Percentiles rank a stretch among this genome's conserved stretches.
phyloP scores from a whole-genome alignment of 257 asterid genomes.

The Capsicum pubescens region DNA sequence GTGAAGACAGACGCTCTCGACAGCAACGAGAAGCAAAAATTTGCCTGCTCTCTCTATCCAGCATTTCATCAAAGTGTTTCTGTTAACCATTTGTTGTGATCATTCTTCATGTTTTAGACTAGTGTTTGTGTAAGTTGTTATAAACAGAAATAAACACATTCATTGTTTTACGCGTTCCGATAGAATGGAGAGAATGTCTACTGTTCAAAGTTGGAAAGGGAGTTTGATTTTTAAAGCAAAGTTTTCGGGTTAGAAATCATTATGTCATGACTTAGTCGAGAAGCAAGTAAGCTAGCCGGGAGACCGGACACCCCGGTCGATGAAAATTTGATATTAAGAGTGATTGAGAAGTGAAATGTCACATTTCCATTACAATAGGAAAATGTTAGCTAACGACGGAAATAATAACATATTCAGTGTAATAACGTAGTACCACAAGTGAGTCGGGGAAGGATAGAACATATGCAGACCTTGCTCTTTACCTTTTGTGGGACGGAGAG shows the following conservation, averaged over 20 bases:
- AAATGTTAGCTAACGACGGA: no score
- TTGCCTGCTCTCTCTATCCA: not conserved
- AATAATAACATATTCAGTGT: no score
- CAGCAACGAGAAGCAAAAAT: not conserved
- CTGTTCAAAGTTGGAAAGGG: not conserved
- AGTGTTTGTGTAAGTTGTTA: slow-evolving; percentile 38
- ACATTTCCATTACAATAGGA: no score
- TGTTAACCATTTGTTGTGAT: slow-evolving; percentile 23
- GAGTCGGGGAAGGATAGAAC: no score
- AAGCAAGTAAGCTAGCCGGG: not conserved
- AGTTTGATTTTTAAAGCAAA: not conserved
- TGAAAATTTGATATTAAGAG: no score
- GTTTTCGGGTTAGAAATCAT: no score
- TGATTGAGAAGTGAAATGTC: no score
- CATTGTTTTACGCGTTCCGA: not conserved
- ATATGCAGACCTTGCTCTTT: no score
- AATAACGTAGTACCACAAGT: no score
- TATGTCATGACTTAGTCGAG: no score
- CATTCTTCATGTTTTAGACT: slow-evolving; percentile 40
- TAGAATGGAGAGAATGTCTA: not conserved
- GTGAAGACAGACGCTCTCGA: not conserved
- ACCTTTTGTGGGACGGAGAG: no score
- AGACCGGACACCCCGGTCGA: not conserved
- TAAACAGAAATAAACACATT: slow-evolving; percentile 30
- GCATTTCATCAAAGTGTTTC: slow-evolving; percentile 30